Evolutionary conservation across 176 grass and related monocot species (phyloP).

Genomic region (Cenchrus fungigraminus): DNA sequence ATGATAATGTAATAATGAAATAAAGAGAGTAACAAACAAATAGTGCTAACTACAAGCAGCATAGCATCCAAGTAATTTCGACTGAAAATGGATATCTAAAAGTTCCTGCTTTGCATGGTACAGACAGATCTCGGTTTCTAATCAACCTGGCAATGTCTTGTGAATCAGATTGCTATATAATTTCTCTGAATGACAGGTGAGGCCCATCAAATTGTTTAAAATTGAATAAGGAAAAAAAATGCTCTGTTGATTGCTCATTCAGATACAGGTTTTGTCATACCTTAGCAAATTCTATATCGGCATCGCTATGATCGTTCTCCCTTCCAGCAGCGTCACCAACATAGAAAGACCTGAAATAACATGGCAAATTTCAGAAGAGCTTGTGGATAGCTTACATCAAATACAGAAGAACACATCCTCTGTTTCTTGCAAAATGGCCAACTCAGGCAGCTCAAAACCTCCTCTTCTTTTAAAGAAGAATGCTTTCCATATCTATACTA

Average conservation of each 20-base stretch:
- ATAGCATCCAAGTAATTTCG: background rate
- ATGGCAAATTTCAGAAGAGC: conserved; percentile 28
- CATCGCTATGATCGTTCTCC: conserved; percentile 72
- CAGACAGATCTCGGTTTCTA: background rate
- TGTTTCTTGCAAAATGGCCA: conserved; percentile 4
- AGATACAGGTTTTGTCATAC: conserved; percentile 32
- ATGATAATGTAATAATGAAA: background rate
- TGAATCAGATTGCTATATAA: background rate
- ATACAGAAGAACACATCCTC: background rate
- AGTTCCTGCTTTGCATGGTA: conserved; percentile 7
- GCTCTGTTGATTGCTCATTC: background rate
- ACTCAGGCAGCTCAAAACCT: background rate
- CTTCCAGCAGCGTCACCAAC: conserved; percentile 94
- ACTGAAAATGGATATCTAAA: conserved; percentile 7
- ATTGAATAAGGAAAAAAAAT: conserved; percentile 17
- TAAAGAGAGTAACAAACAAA: background rate
- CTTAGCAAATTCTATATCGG: conserved; percentile 88
- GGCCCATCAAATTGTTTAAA: conserved; percentile 16
- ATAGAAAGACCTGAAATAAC: conserved; percentile 83
- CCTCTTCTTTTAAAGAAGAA: background rate
- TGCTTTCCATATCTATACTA: background rate
- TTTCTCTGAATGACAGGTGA: conserved; percentile 17
- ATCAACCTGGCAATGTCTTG: background rate
- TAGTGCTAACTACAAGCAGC: background rate
- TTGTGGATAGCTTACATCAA: conserved; percentile 9